Base-by-base conservation (phyloP, 805 yeast genomes). In the Lipomyces anomalus region DNA sequence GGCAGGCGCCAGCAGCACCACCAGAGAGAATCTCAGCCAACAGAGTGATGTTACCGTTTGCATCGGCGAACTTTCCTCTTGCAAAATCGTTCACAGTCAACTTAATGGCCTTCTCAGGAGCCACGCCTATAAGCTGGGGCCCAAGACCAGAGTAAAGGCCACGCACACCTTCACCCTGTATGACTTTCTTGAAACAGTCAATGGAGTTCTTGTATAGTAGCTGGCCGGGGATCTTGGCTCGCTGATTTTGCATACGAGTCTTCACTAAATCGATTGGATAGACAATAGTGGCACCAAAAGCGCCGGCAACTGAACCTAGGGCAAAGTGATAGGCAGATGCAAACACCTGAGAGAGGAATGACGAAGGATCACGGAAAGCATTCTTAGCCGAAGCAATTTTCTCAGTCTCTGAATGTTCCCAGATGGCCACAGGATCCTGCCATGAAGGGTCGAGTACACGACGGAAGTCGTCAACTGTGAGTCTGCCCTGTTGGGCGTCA, bases 21-120 rank as follows among this genome's bases (percentile, higher is more conserved):
- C 98, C 98, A 5, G 97, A 90, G 3, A 78, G 46, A 38, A 90
- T 71, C 67, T 90, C 97, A 73, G 82, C 75, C 23, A 67, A 63
- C 55, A 75, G 54, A 2, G 77, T 64, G 40, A 80, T 69, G 26
- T 70, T 62, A 44, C 79, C 80, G 38, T 73, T 68, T 45, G 61
- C 64, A 50, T 71, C 70, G n/a, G 85, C 74, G 52, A 90, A 80
- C 44, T 78, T 72, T 23, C 80, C 80, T 59, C 97, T 77, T 47
- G 88, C 80, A 46, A 84, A 69, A 63, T 90, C 98, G 67, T 90
- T 90, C 33, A 90, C 95, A 0, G 97, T 89, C 55, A 90, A 76
- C 68, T 90, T 90, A 60, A 90, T 90, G 36, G 97, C 97, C 71
- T 90, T 90, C 65, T 90, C 98, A 1, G 98, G 98, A 0, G 97